Evolutionary conservation across 177 flowering plant species (phyloP), one percentile per base, ranked within the genome.

Genomic region (Vitis hybrid): DNA sequence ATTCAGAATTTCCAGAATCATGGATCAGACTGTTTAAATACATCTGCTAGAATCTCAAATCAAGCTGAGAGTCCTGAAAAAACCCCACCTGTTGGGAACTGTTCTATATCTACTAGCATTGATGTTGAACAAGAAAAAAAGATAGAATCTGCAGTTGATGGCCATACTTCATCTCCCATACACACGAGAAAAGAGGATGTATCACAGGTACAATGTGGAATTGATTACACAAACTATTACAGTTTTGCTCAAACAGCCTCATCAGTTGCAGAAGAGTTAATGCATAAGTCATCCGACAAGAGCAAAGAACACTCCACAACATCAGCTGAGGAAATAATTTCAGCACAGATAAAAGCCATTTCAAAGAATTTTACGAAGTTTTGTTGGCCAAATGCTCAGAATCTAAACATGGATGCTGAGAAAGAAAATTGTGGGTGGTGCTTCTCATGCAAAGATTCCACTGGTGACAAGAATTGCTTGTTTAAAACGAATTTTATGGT

Each of bases 391-490:
- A 76, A 70, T 75, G 69, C 81, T 74, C 79, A 69, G 51, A 73
- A 75, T 19, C 51, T 70, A 56, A 67, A 67, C 67, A 65, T 45
- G 21, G 82, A 81, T 71, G 80, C 72, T 4, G 67, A 54, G 71
- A 91, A 79, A 71, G 99, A 96, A 81, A 89, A 83, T 48, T 96
- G 99, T 79, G 97, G 97, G 12, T 96, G 99, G 99, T 96, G 99
- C 81, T 81, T 84, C 78, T 76, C 81, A 26, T 96, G 99, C 79
- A 82, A 81, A 83, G 69, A 17, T 77, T 73, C 90, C 14, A 75
- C 70, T 63, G 93, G 81, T 23, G 81, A 75, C 45, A 64, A 55
- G 50, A 87, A 80, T 65, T 96, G 99, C 80, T 82, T 96, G 76
- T 86, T 92, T 72, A 78, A 75, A 62, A 67, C 72, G 68, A 68